Base-by-base conservation (phyloP, 1,284 basidiomycete species). In the Earliella scabrosa region DNA sequence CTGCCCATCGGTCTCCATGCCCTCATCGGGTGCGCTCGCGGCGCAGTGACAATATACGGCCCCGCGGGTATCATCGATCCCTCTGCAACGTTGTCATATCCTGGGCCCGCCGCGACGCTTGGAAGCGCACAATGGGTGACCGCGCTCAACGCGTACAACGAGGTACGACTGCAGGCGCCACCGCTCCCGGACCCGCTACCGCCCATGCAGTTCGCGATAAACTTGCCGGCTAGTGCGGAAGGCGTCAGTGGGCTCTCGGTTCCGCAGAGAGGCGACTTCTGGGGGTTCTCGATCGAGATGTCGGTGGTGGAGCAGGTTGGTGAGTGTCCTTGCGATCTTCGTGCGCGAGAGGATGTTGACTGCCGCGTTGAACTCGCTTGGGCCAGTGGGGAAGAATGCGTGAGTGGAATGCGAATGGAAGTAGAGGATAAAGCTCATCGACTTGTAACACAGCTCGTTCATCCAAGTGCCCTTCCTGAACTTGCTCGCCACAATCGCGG, bases 251-350 rank as follows among this genome's bases (percentile, higher is more conserved):
- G 75, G 0, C 67, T 82, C 4, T 85, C 81, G 2, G 85, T 87
- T 31, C 72, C 75, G 7, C 82, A 85, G 61, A 72, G 73, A 36
- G 87, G 87, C 14, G 78, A 82, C 41, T 90, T 90, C 63, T 75
- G 84, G 50, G 88, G 89, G 0, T 89, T 90, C 63, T 87, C 85
- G 2, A 77, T 92, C 51, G 89, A 91, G 70, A 80, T 90, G 76
- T 88, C 85, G 24, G 85, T 91, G 16, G 82, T 82, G 3, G 80
- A 82, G 59, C 81, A 83, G 73, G 74, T 88, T 49, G 70, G 85
- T 87, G 68, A 71, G 85, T 83, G 34, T 29, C 26, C 9, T n/a
- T 13, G 20, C 16, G 23, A 29, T 2, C 3, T 32, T 7, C 20
- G 1, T n/a, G n/a, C n/a, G n/a, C n/a, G n/a, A n/a, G n/a, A n/a